A percentile compares a stretch with the other conserved stretches of the same genome.
Evolutionary conservation across 768 basidiomycete genomes (phyloP).

Genomic region (Phylloporus sp.): DNA sequence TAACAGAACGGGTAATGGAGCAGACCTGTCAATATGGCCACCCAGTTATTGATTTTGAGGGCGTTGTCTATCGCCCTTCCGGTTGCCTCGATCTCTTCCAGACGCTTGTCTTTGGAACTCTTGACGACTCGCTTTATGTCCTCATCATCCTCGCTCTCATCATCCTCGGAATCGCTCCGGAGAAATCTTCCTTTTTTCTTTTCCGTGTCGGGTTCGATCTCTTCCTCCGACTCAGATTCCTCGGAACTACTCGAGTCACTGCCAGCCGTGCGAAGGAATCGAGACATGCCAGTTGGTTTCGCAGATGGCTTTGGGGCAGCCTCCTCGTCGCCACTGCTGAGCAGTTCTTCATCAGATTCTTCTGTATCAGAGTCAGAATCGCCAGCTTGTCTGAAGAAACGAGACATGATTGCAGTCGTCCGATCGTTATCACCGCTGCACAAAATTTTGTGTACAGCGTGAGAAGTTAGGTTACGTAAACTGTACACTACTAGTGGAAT

Average conservation of each 20-base stretch:
- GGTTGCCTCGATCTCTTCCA: slow-evolving; percentile 93
- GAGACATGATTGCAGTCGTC: slow-evolving; percentile 55
- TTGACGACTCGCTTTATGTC: slow-evolving; percentile 67
- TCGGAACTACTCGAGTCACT: slow-evolving; percentile 55
- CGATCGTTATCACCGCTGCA: slow-evolving; percentile 27
- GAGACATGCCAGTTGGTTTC: slow-evolving; percentile 53
- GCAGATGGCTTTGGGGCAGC: slow-evolving; percentile 36
- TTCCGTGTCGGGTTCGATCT: slow-evolving; percentile 45
- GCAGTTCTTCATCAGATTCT: slow-evolving; percentile 69
- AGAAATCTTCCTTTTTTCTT: slow-evolving; percentile 43
- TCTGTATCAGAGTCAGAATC: slow-evolving; percentile 77
- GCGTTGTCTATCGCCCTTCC: slow-evolving; percentile 93
- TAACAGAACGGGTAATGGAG: slow-evolving; percentile 1
- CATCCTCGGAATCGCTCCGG: slow-evolving; percentile 45
- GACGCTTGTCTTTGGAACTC: slow-evolving; percentile 86
- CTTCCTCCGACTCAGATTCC: slow-evolving; percentile 51
- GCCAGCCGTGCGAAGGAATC: slow-evolving; percentile 67
- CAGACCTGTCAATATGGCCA: slow-evolving; percentile 81
- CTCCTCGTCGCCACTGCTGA: slow-evolving; percentile 71
- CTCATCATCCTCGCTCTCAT: slow-evolving; percentile 63
- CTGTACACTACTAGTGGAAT: too few relatives aligned
- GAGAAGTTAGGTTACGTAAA: slow-evolving; percentile 23
- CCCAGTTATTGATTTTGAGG: slow-evolving; percentile 96
- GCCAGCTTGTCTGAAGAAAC: slow-evolving; percentile 84
- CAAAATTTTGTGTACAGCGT: slow-evolving; percentile 18